Conservation (phyloP, 805 yeast species). For the Metschnikowia noctiluminum region DNA sequence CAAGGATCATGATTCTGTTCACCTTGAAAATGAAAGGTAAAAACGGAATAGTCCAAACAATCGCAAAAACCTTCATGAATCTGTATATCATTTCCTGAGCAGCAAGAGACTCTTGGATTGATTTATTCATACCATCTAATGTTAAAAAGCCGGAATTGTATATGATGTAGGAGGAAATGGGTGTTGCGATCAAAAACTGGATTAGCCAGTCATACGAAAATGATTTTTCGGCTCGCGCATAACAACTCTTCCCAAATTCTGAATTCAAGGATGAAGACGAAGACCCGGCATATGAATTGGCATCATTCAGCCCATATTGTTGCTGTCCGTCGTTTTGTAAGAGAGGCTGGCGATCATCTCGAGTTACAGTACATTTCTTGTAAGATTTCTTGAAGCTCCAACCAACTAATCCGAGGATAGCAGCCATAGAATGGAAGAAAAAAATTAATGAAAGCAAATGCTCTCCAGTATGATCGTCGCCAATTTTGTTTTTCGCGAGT, state of each 20-base stretch:
- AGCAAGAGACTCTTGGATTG: conserved; percentile 60
- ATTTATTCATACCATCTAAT: conserved; percentile 64
- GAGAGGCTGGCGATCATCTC: conserved; percentile 33
- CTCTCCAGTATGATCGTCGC: conserved; percentile 52
- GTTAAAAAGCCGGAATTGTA: conserved; percentile 53
- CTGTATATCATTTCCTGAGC: conserved; percentile 38
- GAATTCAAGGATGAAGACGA: conserved; percentile 21
- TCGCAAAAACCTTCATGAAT: conserved; percentile 26
- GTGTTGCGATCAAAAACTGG: conserved; percentile 68
- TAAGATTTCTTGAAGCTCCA: conserved; percentile 31
- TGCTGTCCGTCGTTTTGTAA: conserved; percentile 20
- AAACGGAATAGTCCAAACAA: conserved; percentile 44
- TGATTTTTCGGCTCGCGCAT: conserved; percentile 32
- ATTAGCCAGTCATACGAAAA: conserved; percentile 77
- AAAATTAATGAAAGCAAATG: conserved; percentile 47
- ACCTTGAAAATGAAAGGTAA: conserved; percentile 70
- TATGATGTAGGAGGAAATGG: conserved; percentile 55
- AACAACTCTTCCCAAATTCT: conserved; percentile 23
- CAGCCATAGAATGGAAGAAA: conserved; percentile 43
- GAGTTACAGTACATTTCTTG: conserved; percentile 3
- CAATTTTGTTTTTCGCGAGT: conserved; percentile 38
- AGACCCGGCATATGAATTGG: conserved; percentile 13
- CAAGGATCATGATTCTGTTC: conserved; percentile 47
- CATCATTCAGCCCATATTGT: conserved; percentile 15
- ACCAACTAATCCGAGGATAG: conserved; percentile 51